Percentiles rank a stretch among this genome's conserved stretches.
phyloP scores from a whole-genome alignment of 2,329 filamentous ascomycete genomes.

The Colletotrichum nymphaeae region DNA sequence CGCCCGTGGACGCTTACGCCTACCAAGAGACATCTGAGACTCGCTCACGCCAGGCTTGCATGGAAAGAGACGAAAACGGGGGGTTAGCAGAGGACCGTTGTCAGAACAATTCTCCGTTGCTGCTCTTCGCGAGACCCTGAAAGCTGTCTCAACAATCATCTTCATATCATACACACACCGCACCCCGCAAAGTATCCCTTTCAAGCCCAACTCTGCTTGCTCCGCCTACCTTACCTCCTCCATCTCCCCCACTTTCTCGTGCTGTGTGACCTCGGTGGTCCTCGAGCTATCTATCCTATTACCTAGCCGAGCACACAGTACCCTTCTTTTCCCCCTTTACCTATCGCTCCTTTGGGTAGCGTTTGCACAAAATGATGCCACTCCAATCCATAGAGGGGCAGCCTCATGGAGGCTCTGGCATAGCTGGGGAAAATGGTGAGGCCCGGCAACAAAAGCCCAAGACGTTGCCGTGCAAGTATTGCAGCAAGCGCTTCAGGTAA shows the following conservation, averaged over 20 bases:
- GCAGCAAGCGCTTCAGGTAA: slow-evolving; percentile 72
- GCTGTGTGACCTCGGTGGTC: slow-evolving; percentile 46
- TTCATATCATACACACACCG: slow-evolving; percentile 20
- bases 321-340: slow-evolving; percentile 36
- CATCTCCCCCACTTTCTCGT: slow-evolving; percentile 43
- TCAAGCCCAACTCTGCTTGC: slow-evolving; percentile 32
- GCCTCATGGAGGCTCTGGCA: slow-evolving; percentile 41
- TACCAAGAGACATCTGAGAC: slow-evolving; percentile 13
- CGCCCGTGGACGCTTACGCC: slow-evolving; percentile 3
- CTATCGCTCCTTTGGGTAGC: slow-evolving; percentile 12
- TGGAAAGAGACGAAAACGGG: slow-evolving; percentile 18
- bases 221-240: slow-evolving; percentile 27
- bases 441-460: slow-evolving; percentile 69
- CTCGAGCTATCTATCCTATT: slow-evolving; percentile 34
- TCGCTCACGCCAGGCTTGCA: slow-evolving; percentile 17
- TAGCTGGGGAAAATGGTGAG: slow-evolving; percentile 60
- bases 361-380: slow-evolving; percentile 59
- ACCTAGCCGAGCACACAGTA: slow-evolving; percentile 36
- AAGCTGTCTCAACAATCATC: slow-evolving; percentile 7
- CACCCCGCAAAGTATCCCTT: slow-evolving; percentile 34
- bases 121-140: slow-evolving; percentile 4
- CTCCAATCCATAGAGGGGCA: slow-evolving; percentile 64
- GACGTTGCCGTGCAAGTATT: slow-evolving; percentile 71
- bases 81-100: slow-evolving; percentile 6
- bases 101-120: not conserved